Evolutionary conservation across 2,329 filamentous ascomycete genomes (phyloP).

Genomic region (Hypoxylon rubiginosum): DNA sequence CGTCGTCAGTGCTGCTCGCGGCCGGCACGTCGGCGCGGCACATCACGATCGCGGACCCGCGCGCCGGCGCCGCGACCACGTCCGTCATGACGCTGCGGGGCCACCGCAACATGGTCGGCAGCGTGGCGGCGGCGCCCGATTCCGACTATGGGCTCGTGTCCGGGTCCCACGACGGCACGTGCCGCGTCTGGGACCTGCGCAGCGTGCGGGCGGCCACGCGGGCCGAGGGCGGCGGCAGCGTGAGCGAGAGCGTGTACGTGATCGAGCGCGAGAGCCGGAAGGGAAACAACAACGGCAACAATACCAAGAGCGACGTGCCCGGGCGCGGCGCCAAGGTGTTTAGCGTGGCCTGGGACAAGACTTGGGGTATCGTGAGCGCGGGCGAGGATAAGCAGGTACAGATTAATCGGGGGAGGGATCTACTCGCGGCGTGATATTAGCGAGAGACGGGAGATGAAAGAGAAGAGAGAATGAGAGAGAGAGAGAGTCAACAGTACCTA

Average conservation of each 20-base stretch:
- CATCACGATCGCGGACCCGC: constrained; percentile 93
- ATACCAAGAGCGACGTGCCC: constrained; percentile 65
- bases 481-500: background rate
- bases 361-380: constrained; percentile 88
- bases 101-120: constrained; percentile 80
- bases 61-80: constrained; percentile 80
- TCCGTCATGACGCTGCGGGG: constrained; percentile 92
- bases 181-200: constrained; percentile 92
- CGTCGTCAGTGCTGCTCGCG: constrained; percentile 66
- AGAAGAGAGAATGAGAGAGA: background rate
- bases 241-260: constrained; percentile 80
- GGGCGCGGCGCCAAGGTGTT: constrained; percentile 94
- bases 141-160: constrained; percentile 88
- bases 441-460: background rate
- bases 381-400: constrained; percentile 97
- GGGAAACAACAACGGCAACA: constrained; percentile 71
- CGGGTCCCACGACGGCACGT: constrained; percentile 92
- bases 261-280: constrained; percentile 81
- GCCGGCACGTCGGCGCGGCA: constrained; percentile 88
- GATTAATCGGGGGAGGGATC: constrained; percentile 79
- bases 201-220: constrained; percentile 72
- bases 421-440: constrained; percentile 53
- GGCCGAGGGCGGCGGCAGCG: constrained; percentile 71
- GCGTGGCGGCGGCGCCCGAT: constrained; percentile 65
- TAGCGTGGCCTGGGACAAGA: constrained; percentile 85